Evolutionary conservation across 192 early-diverging fungal species (phyloP).

Genomic region (Coemansia sp.): DNA sequence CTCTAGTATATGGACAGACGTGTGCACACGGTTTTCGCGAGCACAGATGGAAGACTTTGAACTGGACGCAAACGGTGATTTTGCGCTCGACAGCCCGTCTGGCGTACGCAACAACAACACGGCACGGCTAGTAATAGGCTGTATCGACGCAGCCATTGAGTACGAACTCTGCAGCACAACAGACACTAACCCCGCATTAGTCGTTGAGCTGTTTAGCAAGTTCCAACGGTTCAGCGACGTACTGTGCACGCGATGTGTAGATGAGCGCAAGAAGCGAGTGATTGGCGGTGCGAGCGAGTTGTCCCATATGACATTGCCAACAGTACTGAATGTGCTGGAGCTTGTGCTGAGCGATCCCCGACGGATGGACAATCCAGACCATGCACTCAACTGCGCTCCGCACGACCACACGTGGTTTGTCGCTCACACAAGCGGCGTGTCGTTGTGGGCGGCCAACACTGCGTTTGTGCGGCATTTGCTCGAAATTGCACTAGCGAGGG

Average conservation of each 20-base stretch:
- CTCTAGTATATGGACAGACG: constrained; percentile 9
- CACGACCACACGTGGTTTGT: constrained; percentile 4
- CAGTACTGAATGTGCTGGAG: constrained; percentile 5
- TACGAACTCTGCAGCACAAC: constrained; percentile 23
- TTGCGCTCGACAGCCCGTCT: constrained; percentile 50
- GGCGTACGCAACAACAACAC: constrained; percentile 59
- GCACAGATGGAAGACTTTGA: constrained; percentile 66
- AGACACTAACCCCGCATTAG: constrained; percentile 6
- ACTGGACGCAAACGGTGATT: constrained; percentile 64
- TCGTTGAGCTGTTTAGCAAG: constrained; percentile 29
- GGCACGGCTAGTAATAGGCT: constrained; percentile 54
- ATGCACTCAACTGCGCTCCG: constrained; percentile 10
- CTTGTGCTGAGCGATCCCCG: constrained; percentile 20
- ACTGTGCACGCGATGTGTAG: constrained; percentile 27
- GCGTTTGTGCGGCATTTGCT: constrained; percentile 28
- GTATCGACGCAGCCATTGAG: constrained; percentile 56
- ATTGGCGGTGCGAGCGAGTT: constrained; percentile 16
- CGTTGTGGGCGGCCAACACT: constrained; percentile 23
- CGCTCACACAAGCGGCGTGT: background rate
- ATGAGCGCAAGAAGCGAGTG: constrained; percentile 25
- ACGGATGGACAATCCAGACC: constrained; percentile 3
- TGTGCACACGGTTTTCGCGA: constrained; percentile 51
- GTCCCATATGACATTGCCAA: constrained; percentile 18
- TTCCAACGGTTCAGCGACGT: constrained; percentile 25
- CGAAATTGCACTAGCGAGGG: constrained; percentile 22